A percentile compares a stretch with the other conserved stretches of the same genome.
These are phyloP conservation scores for Ceratocystis ficicola DNA, from an alignment of 2,329 filamentous ascomycete species.

Conservation along the genomic window DNA sequence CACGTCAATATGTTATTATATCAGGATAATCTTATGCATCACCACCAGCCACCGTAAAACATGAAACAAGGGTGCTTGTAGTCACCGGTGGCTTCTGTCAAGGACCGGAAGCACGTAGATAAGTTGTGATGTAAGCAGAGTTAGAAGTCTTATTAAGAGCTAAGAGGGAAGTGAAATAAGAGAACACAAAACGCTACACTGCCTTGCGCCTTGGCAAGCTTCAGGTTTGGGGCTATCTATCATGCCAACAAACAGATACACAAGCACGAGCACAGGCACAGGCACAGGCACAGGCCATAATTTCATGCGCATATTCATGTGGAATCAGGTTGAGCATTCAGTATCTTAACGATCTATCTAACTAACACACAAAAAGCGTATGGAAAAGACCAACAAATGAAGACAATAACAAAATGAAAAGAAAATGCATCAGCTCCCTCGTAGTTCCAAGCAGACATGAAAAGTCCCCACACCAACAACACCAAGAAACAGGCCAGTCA, in stretches of 20 bases:
- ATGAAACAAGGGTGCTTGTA: not conserved
- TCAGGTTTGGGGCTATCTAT: not conserved
- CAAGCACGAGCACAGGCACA: no score
- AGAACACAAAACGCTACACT: not conserved
- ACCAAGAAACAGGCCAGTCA: not conserved
- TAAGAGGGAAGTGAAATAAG: not conserved
- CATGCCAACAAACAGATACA: no score
- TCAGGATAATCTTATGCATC: not conserved
- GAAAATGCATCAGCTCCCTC: not conserved
- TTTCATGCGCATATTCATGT: not conserved
- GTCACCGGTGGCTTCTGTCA: not conserved
- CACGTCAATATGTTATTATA: slow-evolving; percentile 1
- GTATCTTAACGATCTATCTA: slow-evolving; percentile 3
- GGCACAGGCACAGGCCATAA: not conserved
- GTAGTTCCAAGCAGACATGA: no score
- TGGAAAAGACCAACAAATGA: not conserved
- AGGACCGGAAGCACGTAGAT: not conserved
- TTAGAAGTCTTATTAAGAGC: not conserved
- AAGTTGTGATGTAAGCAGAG: not conserved
- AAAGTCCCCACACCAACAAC: no score
- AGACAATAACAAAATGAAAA: not conserved
- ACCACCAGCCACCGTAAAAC: not conserved
- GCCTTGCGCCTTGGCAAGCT: not conserved
- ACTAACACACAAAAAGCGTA: not conserved
- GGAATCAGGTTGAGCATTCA: not conserved